A percentile compares a stretch with the other conserved stretches of the same genome.
These are phyloP conservation scores for Furcasterigmium sp. DNA, from an alignment of 2,329 filamentous ascomycete species.

Conservation along the genomic window DNA sequence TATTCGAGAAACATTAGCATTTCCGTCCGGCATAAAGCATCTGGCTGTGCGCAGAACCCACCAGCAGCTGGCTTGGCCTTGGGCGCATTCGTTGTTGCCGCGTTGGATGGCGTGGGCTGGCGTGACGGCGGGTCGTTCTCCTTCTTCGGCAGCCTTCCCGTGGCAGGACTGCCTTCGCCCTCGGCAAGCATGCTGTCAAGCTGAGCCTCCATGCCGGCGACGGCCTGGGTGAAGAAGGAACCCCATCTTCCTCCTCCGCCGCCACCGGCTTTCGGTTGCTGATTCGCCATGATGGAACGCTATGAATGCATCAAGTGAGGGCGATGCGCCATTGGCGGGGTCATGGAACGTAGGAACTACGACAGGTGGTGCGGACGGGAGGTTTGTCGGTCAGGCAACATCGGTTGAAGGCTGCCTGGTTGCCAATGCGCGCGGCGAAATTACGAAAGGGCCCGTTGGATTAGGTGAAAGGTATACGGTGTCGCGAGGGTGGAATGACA, in stretches of 20 bases:
- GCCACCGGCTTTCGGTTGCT: not conserved
- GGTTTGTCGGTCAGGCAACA: not conserved
- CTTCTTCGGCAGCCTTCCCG: slow-evolving; percentile 4
- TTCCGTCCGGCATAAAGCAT: not conserved
- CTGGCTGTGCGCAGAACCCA: no score
- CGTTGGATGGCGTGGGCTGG: slow-evolving; percentile 14
- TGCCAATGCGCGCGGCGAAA: not conserved
- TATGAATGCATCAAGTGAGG: not conserved
- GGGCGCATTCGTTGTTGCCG: slow-evolving; percentile 10
- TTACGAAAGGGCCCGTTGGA: not conserved
- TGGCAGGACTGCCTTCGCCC: slow-evolving; percentile 43
- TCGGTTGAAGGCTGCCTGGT: not conserved
- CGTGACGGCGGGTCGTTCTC: slow-evolving; percentile 26
- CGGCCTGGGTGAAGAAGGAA: slow-evolving; percentile 79
- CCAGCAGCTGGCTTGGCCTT: slow-evolving; percentile 9
- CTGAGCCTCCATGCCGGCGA: slow-evolving; percentile 88
- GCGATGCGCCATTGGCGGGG: not conserved
- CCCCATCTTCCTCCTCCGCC: slow-evolving; percentile 66
- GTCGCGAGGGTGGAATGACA: not conserved
- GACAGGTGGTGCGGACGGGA: not conserved
- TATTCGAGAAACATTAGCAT: slow-evolving; percentile 18
- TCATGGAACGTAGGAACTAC: not conserved
- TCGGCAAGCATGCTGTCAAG: slow-evolving; percentile 90
- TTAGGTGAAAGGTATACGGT: not conserved
- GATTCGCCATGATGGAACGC: not conserved